Conservation (phyloP, 1,284 basidiomycete species). For the Pseudozyma pruni region DNA sequence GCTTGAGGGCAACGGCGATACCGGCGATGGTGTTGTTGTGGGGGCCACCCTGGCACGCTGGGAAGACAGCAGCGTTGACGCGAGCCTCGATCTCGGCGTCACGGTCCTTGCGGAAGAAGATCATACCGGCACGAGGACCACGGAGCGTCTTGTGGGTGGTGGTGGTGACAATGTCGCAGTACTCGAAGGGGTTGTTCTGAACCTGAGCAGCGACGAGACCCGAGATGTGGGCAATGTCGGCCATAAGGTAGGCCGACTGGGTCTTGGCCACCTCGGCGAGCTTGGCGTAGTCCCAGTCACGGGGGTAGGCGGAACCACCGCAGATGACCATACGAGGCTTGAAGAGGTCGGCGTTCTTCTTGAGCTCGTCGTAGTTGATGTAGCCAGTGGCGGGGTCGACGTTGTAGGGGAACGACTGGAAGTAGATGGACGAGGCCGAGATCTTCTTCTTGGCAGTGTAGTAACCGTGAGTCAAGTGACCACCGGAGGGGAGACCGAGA, state of each 20-base stretch:
- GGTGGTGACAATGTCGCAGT: constrained; percentile 81
- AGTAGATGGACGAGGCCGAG: constrained; percentile 99
- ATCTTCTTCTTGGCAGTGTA: constrained; percentile 99
- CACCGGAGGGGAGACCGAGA: constrained; percentile 96
- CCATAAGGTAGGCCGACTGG: constrained; percentile 82
- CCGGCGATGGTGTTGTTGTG: constrained; percentile 99
- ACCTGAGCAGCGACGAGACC: constrained; percentile 94
- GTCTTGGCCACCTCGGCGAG: constrained; percentile 85
- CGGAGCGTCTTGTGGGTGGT: constrained; percentile 95
- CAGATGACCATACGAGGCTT: constrained; percentile 97
- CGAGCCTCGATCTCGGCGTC: constrained; percentile 89
- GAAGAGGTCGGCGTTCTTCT: constrained; percentile 91
- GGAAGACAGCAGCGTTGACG: constrained; percentile 98
- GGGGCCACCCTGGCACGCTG: constrained; percentile 98
- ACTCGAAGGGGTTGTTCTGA: constrained; percentile 91
- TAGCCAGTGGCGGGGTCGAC: constrained; percentile 79
- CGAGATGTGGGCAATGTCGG: constrained; percentile 95
- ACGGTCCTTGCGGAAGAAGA: constrained; percentile 98
- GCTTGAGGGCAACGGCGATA: constrained; percentile 93
- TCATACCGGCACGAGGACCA: constrained; percentile 95
- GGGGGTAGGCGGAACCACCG: constrained; percentile 97
- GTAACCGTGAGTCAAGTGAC: constrained; percentile 97
- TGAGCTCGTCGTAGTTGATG: constrained; percentile 88
- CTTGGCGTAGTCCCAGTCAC: constrained; percentile 82
- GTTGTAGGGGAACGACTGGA: constrained; percentile 97